Evolutionary conservation across 805 yeast species (phyloP), one percentile per base, ranked within the genome.

Genomic region (Candida krabiensis): DNA sequence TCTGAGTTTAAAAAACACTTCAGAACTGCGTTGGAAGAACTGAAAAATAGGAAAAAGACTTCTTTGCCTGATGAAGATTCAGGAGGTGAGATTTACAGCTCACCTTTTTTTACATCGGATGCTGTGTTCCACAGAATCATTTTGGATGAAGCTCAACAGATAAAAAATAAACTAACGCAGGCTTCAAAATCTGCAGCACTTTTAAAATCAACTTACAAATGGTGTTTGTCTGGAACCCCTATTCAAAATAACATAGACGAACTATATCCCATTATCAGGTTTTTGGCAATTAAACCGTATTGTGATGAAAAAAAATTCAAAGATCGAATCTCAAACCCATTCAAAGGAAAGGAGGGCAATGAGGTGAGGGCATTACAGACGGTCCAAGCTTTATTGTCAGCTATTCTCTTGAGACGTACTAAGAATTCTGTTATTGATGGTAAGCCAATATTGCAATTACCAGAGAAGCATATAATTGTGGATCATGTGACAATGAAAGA

Each of bases 401-500:
- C 95, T 1, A 75, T 87, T 12, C 66, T 88, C 61, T 66, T 90
- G 27, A 71, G 96, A 36, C 71, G 97, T 26, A 78, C 86, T 2
- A 90, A 89, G 52, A 67, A 66, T 33, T 77, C 88, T 14, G 54
- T 68, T 38, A 80, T 89, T 41, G 89, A 88, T 58, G 96, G 95
- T 5, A 69, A 82, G 48, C 89, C 93, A 7, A 80, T 89, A 34
- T 61, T 89, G 34, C 58, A 72, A 37, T 64, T 89, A 29, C 96
- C 96, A 0, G 70, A 69, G 4, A 86, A 86, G 53, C 69, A 68
- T 38, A 60, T 84, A 14, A 47, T 63, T 12, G 63, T 67, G 15
- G 74, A 72, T 9, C 59, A 63, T 30, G 75, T 81, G 22, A 61
- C 54, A 3, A 71, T 90, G 73, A 68, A 59, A 2, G 67, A 65